Evolutionary conservation across 2,329 filamentous ascomycete species (phyloP).

Genomic region (Cytospora schulzeri): DNA sequence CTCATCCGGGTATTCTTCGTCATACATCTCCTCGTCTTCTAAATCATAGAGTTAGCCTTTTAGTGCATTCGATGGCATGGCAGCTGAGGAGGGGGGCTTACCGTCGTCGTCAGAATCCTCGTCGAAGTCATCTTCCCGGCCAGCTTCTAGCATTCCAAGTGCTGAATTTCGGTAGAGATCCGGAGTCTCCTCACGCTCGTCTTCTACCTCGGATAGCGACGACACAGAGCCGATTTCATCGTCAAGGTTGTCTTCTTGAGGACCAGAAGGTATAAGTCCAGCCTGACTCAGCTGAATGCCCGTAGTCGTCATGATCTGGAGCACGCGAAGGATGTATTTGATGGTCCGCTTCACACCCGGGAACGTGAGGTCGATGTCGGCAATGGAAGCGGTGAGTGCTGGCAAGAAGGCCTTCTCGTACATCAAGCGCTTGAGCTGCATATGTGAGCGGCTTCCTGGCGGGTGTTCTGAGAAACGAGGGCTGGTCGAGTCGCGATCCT

Average conservation of each 20-base stretch:
- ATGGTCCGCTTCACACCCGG: conserved; percentile 90
- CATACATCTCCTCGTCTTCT: conserved; percentile 90
- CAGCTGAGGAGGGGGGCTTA: conserved; percentile 34
- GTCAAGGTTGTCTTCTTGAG: conserved; percentile 70
- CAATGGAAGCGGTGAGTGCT: conserved; percentile 85
- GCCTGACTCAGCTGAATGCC: conserved; percentile 83
- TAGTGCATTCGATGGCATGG: neutral
- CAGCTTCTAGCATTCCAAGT: conserved; percentile 88
- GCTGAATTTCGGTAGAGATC: conserved; percentile 97
- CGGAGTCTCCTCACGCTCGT: conserved; percentile 89
- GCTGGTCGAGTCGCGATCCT: conserved; percentile 61
- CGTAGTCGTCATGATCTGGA: conserved; percentile 84
- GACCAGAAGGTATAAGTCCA: conserved; percentile 67
- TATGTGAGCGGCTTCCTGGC: conserved; percentile 61
- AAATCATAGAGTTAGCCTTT: conserved; percentile 40
- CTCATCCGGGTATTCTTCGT: conserved; percentile 87
- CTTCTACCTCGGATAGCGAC: conserved; percentile 84
- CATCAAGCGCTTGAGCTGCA: conserved; percentile 91
- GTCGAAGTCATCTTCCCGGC: conserved; percentile 78
- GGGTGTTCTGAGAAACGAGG: conserved; percentile 37
- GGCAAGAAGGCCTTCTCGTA: conserved; percentile 96
- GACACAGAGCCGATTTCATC: conserved; percentile 87
- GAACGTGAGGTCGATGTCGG: conserved; percentile 94
- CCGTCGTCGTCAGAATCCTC: conserved; percentile 65
- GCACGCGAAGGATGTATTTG: conserved; percentile 90